A percentile compares a stretch with the other conserved stretches of the same genome.
These are phyloP conservation scores for Globisporangium heterothallicum DNA, from an alignment of 352 stramenopile species.

Conservation along the genomic window DNA sequence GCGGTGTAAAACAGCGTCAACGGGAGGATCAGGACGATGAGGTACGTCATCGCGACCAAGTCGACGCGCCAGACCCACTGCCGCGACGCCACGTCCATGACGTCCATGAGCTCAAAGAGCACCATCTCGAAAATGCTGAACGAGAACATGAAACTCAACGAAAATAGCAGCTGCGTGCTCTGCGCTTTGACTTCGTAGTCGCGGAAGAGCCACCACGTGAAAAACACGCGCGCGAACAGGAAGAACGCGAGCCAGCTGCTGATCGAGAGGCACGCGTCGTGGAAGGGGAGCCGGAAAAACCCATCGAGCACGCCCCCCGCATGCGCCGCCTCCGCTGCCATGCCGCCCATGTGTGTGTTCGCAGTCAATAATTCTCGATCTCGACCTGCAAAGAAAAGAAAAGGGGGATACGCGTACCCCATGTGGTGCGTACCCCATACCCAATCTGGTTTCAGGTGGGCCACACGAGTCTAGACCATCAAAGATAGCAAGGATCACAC, in stretches of 20 bases:
- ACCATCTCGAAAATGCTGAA: constrained; percentile 80
- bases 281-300: constrained; percentile 20
- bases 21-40: constrained; percentile 72
- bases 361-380: too few species aligned
- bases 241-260: constrained; percentile 54
- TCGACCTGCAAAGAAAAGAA: too few species aligned
- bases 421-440: too few species aligned
- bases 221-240: constrained; percentile 72
- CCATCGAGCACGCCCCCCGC: constrained; percentile 12
- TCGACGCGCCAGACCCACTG: constrained; percentile 77
- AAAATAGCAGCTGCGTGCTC: constrained; percentile 64
- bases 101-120: constrained; percentile 72
- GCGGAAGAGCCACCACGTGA: constrained; percentile 79
- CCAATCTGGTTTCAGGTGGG: too few species aligned
- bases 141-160: constrained; percentile 66
- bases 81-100: constrained; percentile 51
- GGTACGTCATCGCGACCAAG: constrained; percentile 69
- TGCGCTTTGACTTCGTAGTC: constrained; percentile 71
- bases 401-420: too few species aligned
- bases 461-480: too few species aligned
- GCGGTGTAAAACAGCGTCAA: constrained; percentile 73
- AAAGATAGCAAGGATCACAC: too few species aligned
- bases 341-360: neutral
- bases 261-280: constrained; percentile 24
- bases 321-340: too few species aligned